Base-by-base conservation (phyloP, 352 stramenopile genomes). In the Blastocystis sp. region DNA sequence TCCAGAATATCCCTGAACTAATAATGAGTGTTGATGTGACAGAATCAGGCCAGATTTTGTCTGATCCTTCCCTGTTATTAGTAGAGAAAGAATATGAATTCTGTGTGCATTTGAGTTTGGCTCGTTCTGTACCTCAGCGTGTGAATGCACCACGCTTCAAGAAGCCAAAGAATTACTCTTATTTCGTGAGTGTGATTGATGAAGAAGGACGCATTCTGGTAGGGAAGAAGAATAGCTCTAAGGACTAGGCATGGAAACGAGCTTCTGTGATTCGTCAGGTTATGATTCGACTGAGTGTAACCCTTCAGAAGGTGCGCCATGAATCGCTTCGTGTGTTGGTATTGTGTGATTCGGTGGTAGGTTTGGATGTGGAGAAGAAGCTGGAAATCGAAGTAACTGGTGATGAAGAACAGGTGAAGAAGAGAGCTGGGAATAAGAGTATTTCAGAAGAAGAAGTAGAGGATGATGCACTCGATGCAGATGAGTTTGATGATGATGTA, bases 101-200 rank as follows among this genome's bases (percentile, higher is more conserved):
- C 30, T 35, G 76, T 17, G 60, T 78, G 7, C 24, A 42, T 9
- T 37, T 89, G 48, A 33, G 35, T 22, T 19, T 79, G 42, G 57
- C 73, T 51, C 51, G 57, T 9, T 4, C n/a, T 19, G 78, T 89
- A n/a, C 78, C 78, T 19, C 66, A 79, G 24, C 60, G 66, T 35
- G 78, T 89, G n/a, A 54, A 59, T 44, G 78, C 78, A 6, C 78
- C 78, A 3, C 78, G 60, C 15, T 89, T 89, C 33, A 89, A 89
- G 57, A 89, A 89, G 33, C 78, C 78, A 40, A 89, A 89, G 66
- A 89, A 89, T 37, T 89, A 89, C 73, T 84, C 73, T 1, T 84
- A 84, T 64, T 84, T 84, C 56, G 53, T 84, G 33, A 42, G 30
- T 22, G 53, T 84, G 0, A 35, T 66, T 37, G 59, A 84, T 35